Evolutionary conservation across 2,329 filamentous ascomycete genomes (phyloP), one percentile per base, ranked within the genome.

Genomic region (Hysterium pulicare): DNA sequence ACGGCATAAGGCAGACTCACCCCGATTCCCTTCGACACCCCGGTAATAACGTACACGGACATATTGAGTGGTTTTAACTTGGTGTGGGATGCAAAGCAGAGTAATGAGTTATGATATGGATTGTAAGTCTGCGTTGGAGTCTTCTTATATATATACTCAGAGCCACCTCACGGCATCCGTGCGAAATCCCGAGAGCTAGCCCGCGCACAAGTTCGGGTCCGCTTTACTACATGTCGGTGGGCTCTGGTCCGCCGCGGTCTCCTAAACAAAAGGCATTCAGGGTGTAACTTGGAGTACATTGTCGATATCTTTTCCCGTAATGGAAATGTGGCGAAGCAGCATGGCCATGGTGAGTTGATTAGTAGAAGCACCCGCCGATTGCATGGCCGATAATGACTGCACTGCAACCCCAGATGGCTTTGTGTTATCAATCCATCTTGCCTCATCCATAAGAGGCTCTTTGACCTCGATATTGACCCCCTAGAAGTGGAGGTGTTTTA

Each of bases 21-120:
- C 2, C 61, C 58, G 10, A 64, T 39, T 15, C 61, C 58, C 30
- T 38, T 53, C 6, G 56, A 56, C 5, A 44, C 59, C 17, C 59
- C 58, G n/a, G 51, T 59, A 30, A 62, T 57, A 20, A 58, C 47
- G 41, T 60, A 62, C 2, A 44, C 38, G 7, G 58, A 38, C 58
- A 62, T 62, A 1, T 39, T 52, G 20, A 31, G 28, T 4, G 28
- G 16, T 31, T 9, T 31, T 31, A 23, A 33, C 20, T 36, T 35
- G n/a, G 39, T 35, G 23, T 32, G 36, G 7, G 36, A 39, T 33
- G 36, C 20, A 26, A 39, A 39, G 37, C 15, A 39, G 37, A 39
- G 22, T 30, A 3, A 10, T 31, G 24, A 21, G n/a, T 4, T 39
- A 28, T 39, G 22, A 39, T 30, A 39, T 39, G 24, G 37, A 39